These are phyloP conservation scores for Pestalotiopsis sp. DNA, from an alignment of 2,329 filamentous ascomycete species.

Conservation along the genomic window DNA sequence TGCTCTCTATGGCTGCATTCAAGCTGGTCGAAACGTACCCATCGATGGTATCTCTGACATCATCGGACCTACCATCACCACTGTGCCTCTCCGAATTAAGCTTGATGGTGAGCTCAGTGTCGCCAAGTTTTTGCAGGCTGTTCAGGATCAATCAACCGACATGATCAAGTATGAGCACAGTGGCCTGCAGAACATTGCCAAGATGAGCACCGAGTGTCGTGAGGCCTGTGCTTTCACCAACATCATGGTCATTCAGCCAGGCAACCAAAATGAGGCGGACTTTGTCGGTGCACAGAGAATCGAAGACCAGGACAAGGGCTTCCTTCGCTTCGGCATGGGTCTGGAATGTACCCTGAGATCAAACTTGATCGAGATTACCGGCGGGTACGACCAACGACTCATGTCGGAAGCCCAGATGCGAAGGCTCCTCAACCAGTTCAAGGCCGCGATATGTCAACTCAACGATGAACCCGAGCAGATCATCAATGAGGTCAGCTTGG, in stretches of 20 bases:
- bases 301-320: neutral
- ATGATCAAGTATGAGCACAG: slow-evolving; percentile 8
- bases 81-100: slow-evolving; percentile 6
- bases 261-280: slow-evolving; percentile 9
- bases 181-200: slow-evolving; percentile 7
- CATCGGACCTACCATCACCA: slow-evolving; percentile 12
- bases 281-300: slow-evolving; percentile 13
- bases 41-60: slow-evolving; percentile 11
- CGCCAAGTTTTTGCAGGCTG: slow-evolving; percentile 7
- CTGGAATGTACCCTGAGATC: slow-evolving; percentile 1
- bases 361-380: slow-evolving; percentile 1
- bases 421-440: slow-evolving; percentile 1
- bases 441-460: neutral
- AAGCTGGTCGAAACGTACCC: slow-evolving; percentile 8
- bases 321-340: neutral
- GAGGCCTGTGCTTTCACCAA: slow-evolving; percentile 3
- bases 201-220: neutral
- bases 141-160: slow-evolving; percentile 10
- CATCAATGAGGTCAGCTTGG: neutral
- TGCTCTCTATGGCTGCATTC: slow-evolving; percentile 3
- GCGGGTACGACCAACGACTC: neutral
- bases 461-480: neutral
- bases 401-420: slow-evolving; percentile 7
- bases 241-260: slow-evolving; percentile 1
- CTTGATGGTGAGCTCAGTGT: slow-evolving; percentile 2